phyloP scores from a whole-genome alignment of 148 eudicot species.

The Pouteria glomerata region DNA sequence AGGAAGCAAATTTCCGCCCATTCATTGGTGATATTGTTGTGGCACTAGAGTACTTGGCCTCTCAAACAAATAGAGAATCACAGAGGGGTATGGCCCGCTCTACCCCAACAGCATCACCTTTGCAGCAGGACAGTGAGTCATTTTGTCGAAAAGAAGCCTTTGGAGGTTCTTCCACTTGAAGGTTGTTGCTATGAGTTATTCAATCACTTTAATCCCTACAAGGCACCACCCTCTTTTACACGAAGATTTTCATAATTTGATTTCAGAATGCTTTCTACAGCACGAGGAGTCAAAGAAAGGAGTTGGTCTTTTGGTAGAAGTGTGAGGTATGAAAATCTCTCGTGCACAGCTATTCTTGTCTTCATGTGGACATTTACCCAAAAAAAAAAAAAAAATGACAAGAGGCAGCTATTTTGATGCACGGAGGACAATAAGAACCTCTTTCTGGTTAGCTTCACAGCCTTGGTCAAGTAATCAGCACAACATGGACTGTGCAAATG shows the following conservation, averaged over 20 bases:
- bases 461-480: too few species aligned
- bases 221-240: background rate
- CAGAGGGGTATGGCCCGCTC: slow-evolving; percentile 17
- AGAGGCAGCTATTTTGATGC: too few species aligned
- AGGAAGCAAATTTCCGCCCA: slow-evolving; percentile 52
- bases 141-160: slow-evolving; percentile 7
- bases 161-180: slow-evolving; percentile 4
- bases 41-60: slow-evolving; percentile 64
- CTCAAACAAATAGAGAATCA: slow-evolving; percentile 35
- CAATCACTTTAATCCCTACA: background rate
- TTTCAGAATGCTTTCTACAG: background rate
- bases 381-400: background rate
- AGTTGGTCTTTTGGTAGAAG: slow-evolving; percentile 5
- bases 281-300: slow-evolving; percentile 3
- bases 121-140: slow-evolving; percentile 3
- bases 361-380: background rate
- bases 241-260: background rate
- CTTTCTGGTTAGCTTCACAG: too few species aligned
- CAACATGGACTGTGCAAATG: too few species aligned
- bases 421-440: too few species aligned
- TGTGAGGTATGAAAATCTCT: slow-evolving; percentile 4
- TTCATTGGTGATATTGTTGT: slow-evolving; percentile 50
- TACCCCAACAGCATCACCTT: slow-evolving; percentile 22
- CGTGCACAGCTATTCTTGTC: background rate
- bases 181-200: background rate